Base-by-base conservation (phyloP, 257 asterid species). In the Knoxia roxburghii region DNA sequence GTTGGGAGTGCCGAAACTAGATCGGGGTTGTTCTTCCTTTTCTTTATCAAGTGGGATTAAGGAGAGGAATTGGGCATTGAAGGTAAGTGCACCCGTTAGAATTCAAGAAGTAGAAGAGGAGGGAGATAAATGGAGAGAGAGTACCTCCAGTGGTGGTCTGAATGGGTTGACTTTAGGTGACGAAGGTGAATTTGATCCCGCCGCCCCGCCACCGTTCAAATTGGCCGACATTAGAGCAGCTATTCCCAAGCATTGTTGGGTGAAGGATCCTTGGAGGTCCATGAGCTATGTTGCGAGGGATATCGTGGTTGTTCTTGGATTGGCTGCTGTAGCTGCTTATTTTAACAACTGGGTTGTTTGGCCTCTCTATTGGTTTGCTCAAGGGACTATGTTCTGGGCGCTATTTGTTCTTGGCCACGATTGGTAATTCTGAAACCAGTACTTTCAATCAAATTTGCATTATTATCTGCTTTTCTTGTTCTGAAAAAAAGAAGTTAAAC, bases 331-430 rank as follows among this genome's bases (percentile, higher is more conserved):
- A 20, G 99, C 97, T n/a, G 87, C 92, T 64, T 88, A 85, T 78
- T 74, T 81, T 67, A 88, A 88, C 81, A 88, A 78, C 43, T 90
- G 96, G 99, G 74, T 73, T 75, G 82, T 83, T 17, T 94, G 99
- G 99, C 99, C 99, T 70, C 75, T 94, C 65, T 94, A 90, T 69
- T 94, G 97, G 99, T 58, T 88, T 71, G 99, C 97, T 71, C 99
- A 94, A 69, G 76, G 92, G 11, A 90, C 99, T 30, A 94, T 94
- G 96, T 94, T 94, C 62, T 94, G 99, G 99, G 99, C 97, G 61
- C 84, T 94, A 37, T 94, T 94, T 83, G 99, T 94, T 80, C 97
- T 94, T 70, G 99, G 97, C 51, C 99, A 90, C 79, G 97, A 94
- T 53, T 94, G 99, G 98, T 91, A 84, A 61, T 3, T 35, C 20